Conservation (phyloP, 495 filamentous ascomycete species). For the Cryomyces antarcticus region DNA sequence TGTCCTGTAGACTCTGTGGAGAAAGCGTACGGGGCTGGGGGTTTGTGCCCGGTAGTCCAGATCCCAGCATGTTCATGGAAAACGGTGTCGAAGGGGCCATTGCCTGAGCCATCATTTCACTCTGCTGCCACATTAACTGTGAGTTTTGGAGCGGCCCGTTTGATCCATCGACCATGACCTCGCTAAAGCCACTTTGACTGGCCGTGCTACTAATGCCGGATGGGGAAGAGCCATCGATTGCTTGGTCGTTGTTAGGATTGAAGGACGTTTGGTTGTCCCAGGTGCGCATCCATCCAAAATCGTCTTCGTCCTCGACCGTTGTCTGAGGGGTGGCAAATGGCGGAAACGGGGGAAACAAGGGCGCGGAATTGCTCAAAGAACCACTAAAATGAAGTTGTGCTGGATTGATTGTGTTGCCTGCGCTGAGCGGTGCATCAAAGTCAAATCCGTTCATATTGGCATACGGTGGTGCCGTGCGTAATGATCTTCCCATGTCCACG, state of each 20-base stretch:
- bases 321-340: slow-evolving; percentile 24
- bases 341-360: slow-evolving; percentile 46
- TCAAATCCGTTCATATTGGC: slow-evolving; percentile 54
- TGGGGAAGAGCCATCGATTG: slow-evolving; percentile 80
- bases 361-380: slow-evolving; percentile 49
- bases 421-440: slow-evolving; percentile 51
- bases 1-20: slow-evolving; percentile 11
- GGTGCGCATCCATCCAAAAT: slow-evolving; percentile 71
- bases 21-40: slow-evolving; percentile 7
- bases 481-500: slow-evolving; percentile 36
- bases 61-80: slow-evolving; percentile 30
- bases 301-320: slow-evolving; percentile 50
- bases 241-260: slow-evolving; percentile 47
- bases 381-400: slow-evolving; percentile 85
- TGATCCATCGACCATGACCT: slow-evolving; percentile 75
- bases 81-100: slow-evolving; percentile 39
- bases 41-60: slow-evolving; percentile 15
- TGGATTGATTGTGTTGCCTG: slow-evolving; percentile 71
- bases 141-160: slow-evolving; percentile 30
- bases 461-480: slow-evolving; percentile 65
- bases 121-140: slow-evolving; percentile 5
- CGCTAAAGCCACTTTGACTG: slow-evolving; percentile 80
- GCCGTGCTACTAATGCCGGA: slow-evolving; percentile 72
- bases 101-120: slow-evolving; percentile 39
- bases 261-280: slow-evolving; percentile 63